Evolutionary conservation across 257 asterid species (phyloP).

Genomic region (Sherardia arvensis): DNA sequence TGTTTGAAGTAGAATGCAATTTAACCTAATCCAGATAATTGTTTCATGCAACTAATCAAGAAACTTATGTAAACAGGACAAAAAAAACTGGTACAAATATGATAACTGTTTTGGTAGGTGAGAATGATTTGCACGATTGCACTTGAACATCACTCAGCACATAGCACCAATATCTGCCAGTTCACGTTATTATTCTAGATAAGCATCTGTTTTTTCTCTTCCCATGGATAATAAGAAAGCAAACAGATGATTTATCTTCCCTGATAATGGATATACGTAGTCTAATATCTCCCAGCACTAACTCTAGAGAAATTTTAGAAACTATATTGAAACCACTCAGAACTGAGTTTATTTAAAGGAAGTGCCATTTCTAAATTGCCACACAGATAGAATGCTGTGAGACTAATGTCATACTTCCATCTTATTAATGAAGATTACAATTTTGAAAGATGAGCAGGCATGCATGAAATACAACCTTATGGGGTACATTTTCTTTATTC

Average conservation of each 20-base stretch:
- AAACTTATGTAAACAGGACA: background rate
- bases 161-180: background rate
- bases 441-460: background rate
- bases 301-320: background rate
- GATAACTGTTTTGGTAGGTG: background rate
- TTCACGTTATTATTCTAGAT: background rate
- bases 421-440: background rate
- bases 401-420: background rate
- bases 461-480: background rate
- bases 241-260: background rate
- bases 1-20: background rate
- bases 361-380: background rate
- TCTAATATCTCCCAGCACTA: background rate
- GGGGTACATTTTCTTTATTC: background rate
- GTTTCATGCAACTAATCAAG: background rate
- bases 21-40: background rate
- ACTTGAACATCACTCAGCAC: background rate
- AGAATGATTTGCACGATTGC: background rate
- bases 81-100: background rate
- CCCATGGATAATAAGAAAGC: background rate
- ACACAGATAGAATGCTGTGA: background rate
- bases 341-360: background rate
- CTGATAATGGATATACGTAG: background rate
- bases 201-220: background rate
- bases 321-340: background rate